These are phyloP conservation scores for Ensete ventricosum DNA, from an alignment of 176 grass and related monocot genomes.

Conservation along the genomic window DNA sequence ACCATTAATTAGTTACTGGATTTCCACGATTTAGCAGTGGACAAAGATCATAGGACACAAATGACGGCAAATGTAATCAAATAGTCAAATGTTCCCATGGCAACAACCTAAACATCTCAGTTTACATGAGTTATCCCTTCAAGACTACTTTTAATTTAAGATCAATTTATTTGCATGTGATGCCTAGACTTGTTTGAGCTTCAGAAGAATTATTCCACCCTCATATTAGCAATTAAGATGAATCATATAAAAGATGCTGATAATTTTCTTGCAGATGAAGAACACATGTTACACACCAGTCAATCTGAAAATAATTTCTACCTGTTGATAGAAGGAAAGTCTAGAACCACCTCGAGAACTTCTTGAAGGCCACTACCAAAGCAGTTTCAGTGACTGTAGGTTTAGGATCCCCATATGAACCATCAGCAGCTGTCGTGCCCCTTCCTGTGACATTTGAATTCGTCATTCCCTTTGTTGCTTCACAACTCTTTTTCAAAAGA, in stretches of 20 bases:
- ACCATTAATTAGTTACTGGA: too few relatives aligned
- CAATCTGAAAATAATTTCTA: background rate
- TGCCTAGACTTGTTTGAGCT: background rate
- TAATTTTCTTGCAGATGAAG: too few relatives aligned
- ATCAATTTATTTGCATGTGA: background rate
- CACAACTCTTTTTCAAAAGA: constrained; percentile 68
- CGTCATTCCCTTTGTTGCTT: constrained; percentile 41
- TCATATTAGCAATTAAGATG: background rate
- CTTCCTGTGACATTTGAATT: constrained; percentile 23
- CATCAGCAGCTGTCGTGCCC: constrained; percentile 27
- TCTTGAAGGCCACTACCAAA: constrained; percentile 59
- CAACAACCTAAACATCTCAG: too few relatives aligned
- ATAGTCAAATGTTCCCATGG: too few relatives aligned
- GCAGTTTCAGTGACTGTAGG: constrained; percentile 40
- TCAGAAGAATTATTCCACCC: background rate
- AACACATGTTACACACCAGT: background rate
- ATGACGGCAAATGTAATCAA: too few relatives aligned
- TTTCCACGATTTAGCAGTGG: too few relatives aligned
- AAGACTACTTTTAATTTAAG: too few relatives aligned
- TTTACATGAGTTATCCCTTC: too few relatives aligned
- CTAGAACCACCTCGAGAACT: constrained; percentile 63
- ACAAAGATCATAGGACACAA: too few relatives aligned
- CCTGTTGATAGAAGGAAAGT: constrained; percentile 65
- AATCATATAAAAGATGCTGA: background rate
- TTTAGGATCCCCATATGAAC: constrained; percentile 31